These are phyloP conservation scores for Pluteus cervinus DNA, from an alignment of 768 basidiomycete genomes.

Conservation along the genomic window DNA sequence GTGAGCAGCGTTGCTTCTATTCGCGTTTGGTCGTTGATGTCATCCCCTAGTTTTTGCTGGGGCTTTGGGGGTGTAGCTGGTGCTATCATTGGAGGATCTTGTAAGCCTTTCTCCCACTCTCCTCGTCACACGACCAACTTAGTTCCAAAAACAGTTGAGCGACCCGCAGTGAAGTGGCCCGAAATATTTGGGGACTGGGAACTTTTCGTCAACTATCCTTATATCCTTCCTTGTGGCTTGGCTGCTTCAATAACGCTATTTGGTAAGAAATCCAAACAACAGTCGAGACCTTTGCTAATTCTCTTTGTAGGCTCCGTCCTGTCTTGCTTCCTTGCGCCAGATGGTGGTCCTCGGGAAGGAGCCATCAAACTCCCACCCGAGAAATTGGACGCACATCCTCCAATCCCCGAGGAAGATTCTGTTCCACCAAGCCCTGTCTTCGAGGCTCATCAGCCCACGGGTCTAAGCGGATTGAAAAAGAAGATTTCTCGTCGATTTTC, in stretches of 20 bases:
- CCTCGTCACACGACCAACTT: constrained; percentile 4
- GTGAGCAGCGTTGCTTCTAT: constrained; percentile 25
- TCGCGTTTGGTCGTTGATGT: constrained; percentile 6
- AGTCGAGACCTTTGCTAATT: constrained; percentile 4
- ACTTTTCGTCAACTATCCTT: constrained; percentile 78
- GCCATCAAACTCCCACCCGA: constrained; percentile 80
- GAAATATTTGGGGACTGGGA: constrained; percentile 55
- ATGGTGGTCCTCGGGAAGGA: constrained; percentile 86
- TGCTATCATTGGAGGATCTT: constrained; percentile 77
- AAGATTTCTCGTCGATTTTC: constrained; percentile 53
- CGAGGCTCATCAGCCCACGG: constrained; percentile 32
- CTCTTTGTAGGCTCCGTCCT: constrained; percentile 66
- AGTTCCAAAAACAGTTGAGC: constrained; percentile 56
- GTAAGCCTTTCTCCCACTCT: constrained; percentile 36
- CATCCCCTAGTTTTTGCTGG: constrained; percentile 74
- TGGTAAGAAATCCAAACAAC: constrained; percentile 36
- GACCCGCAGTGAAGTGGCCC: constrained; percentile 85
- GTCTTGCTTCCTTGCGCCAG: constrained; percentile 81
- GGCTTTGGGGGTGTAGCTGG: constrained; percentile 93
- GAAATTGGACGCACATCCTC: constrained; percentile 46
- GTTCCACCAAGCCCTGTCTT: constrained; percentile 38
- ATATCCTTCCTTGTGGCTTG: constrained; percentile 80
- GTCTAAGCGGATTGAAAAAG: constrained; percentile 36
- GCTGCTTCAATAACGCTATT: constrained; percentile 72
- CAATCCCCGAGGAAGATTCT: constrained; percentile 66